Percentiles rank a stretch among this genome's conserved stretches.
Conservation (phyloP, 805 yeast genomes). For the Saturnispora sekii region DNA sequence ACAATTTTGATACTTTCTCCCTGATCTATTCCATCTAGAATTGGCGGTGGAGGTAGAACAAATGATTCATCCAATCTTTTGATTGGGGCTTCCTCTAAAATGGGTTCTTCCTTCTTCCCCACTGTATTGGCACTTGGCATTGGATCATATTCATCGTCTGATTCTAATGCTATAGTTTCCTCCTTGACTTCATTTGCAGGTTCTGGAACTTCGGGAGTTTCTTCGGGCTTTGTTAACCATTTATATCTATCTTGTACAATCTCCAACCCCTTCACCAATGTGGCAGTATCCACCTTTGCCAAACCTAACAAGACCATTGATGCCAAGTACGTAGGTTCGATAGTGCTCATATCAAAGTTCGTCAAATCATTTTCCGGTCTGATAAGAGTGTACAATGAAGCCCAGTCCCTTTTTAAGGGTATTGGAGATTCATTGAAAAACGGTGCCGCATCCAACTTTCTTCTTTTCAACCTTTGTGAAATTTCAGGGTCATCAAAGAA, state of each 20-base stretch:
- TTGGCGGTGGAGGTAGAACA: conserved; percentile 47
- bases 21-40: conserved; percentile 43
- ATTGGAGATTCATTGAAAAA: conserved; percentile 25
- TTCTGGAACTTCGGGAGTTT: background rate
- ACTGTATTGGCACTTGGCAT: too few species aligned
- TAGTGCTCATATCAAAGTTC: conserved; percentile 56
- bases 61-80: conserved; percentile 21
- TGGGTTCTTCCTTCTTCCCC: too few species aligned
- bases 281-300: conserved; percentile 39
- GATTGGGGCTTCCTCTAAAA: too few species aligned
- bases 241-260: conserved; percentile 57
- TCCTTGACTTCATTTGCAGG: conserved; percentile 23
- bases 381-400: conserved; percentile 59
- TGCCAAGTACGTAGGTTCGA: conserved; percentile 56
- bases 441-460: conserved; percentile 16
- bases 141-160: conserved; percentile 17
- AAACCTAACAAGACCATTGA: conserved; percentile 63
- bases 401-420: conserved; percentile 39
- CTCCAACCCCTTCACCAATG: conserved; percentile 56
- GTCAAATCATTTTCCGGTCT: conserved; percentile 49
- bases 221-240: conserved; percentile 21
- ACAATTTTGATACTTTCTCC: conserved; percentile 47
- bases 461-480: conserved; percentile 16
- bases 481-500: conserved; percentile 24
- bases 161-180: conserved; percentile 7